phyloP scores from a whole-genome alignment of 306 rosid genomes.

The Lathyrus tuberosus region DNA sequence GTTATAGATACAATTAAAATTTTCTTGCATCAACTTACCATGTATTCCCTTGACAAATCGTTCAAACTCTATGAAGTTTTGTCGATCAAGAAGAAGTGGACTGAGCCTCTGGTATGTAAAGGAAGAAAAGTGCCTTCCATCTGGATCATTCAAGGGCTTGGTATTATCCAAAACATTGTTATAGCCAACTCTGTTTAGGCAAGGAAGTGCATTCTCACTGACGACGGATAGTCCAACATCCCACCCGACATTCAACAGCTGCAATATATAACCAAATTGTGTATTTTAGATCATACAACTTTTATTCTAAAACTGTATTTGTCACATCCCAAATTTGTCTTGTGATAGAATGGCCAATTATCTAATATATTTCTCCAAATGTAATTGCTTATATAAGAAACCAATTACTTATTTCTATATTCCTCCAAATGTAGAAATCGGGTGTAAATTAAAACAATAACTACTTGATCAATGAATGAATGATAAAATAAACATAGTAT shows the following conservation, averaged over 20 bases:
- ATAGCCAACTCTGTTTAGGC: slow-evolving; percentile 68
- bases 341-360: slow-evolving; percentile 7
- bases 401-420: too few relatives aligned
- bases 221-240: slow-evolving; percentile 67
- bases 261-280: slow-evolving; percentile 38
- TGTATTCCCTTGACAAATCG: slow-evolving; percentile 94
- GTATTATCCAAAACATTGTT: slow-evolving; percentile 81
- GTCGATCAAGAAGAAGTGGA: slow-evolving; percentile 79
- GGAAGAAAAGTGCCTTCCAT: slow-evolving; percentile 78
- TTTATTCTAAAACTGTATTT: slow-evolving; percentile 17
- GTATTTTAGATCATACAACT: slow-evolving; percentile 33
- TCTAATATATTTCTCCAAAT: slow-evolving; percentile 20
- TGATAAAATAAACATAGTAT: too few relatives aligned
- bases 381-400: slow-evolving; percentile 28
- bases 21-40: slow-evolving; percentile 53
- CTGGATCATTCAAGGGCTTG: slow-evolving; percentile 84
- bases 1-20: not conserved
- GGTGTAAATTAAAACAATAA: too few relatives aligned
- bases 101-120: slow-evolving; percentile 83
- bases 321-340: slow-evolving; percentile 12
- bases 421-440: too few relatives aligned
- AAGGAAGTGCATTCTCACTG: slow-evolving; percentile 76
- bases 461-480: too few relatives aligned
- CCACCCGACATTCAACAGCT: slow-evolving; percentile 92
- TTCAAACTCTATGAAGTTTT: slow-evolving; percentile 79